phyloP scores from a whole-genome alignment of 2,329 filamentous ascomycete species.

The Plectosphaerella cucumerina region DNA sequence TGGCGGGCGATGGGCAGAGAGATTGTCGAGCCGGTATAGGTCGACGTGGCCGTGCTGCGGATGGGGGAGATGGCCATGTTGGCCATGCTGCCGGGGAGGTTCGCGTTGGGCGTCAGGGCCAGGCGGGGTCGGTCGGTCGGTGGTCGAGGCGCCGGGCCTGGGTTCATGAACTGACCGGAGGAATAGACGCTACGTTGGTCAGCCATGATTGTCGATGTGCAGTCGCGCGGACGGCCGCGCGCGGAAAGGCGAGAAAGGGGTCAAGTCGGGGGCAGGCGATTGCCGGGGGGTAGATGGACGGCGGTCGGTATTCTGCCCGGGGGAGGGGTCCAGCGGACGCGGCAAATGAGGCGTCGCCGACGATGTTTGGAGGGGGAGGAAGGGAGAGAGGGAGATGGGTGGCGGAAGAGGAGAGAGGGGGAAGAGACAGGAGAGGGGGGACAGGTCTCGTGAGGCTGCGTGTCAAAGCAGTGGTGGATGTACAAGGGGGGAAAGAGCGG shows the following conservation, averaged over 20 bases:
- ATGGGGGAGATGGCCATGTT: constrained; percentile 73
- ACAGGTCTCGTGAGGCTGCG: constrained; percentile 5
- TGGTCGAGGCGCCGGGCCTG: constrained; percentile 87
- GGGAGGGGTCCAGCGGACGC: too few relatives aligned
- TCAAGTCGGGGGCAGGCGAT: constrained; percentile 3
- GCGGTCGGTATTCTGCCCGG: background rate
- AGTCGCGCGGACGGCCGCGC: constrained; percentile 4
- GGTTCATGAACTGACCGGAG: constrained; percentile 84
- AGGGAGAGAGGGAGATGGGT: background rate
- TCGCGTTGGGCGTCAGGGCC: constrained; percentile 71
- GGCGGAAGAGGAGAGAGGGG: background rate
- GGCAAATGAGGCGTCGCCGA: background rate
- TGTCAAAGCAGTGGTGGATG: constrained; percentile 3
- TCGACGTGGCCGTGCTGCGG: constrained; percentile 60
- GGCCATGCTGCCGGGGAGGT: constrained; percentile 73
- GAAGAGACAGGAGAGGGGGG: background rate
- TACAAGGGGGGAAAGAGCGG: background rate
- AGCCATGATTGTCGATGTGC: constrained; percentile 17
- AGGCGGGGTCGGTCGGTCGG: constrained; percentile 80
- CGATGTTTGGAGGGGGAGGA: background rate
- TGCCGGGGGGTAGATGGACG: background rate
- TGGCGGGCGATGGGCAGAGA: constrained; percentile 65
- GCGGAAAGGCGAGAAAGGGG: background rate
- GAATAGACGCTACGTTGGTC: constrained; percentile 47
- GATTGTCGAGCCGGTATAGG: constrained; percentile 68